Base-by-base conservation (phyloP, 2,329 filamentous ascomycete species). In the Cladophialophora carrionii region DNA sequence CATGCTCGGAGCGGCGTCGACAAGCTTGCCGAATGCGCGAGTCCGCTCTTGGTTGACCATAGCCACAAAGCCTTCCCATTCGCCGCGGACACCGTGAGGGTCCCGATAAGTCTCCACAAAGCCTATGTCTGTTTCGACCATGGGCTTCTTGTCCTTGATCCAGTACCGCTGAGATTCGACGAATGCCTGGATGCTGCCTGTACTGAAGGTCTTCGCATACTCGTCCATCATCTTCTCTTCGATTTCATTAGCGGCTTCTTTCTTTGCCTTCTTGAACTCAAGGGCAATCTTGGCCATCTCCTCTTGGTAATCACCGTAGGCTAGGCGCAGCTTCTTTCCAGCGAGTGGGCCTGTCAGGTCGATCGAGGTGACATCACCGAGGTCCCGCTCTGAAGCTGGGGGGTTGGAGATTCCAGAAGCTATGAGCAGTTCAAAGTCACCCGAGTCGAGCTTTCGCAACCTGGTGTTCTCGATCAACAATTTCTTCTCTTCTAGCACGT, bases 101-200 rank as follows among this genome's bases (percentile, higher is more conserved):
- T 96, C 91, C 71, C 91, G 83, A 76, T 95, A 95, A 0, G 90
- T 92, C 79, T 95, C 91, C 58, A 95, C 89, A 74, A 95, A 95
- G 0, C 91, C 91, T 71, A 94, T 85, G 75, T 94, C 92, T 52
- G 85, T 88, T 77, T 95, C 91, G 37, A 96, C 86, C 78, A 85
- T 87, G 3, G 91, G 91, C 22, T 89, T 88, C 76, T 92, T 91
- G 75, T 96, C 90, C 73, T 88, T 87, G 70, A 95, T 91, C 91
- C 91, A 95, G 72, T 84, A 85, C 69, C 90, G 84, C 76, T 95
- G 91, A 69, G 88, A 88, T 74, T 94, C 86, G 77, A 93, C 93
- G 81, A 90, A 93, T 12, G 87, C 87, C 67, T 90, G 83, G 56
- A 94, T 82, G 26, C 90, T 92, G 43, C 91, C 91, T 24, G 84